A percentile compares a stretch with the other conserved stretches of the same genome.
phyloP scores from a whole-genome alignment of 768 basidiomycete species.

The Amyloporia xantha region DNA sequence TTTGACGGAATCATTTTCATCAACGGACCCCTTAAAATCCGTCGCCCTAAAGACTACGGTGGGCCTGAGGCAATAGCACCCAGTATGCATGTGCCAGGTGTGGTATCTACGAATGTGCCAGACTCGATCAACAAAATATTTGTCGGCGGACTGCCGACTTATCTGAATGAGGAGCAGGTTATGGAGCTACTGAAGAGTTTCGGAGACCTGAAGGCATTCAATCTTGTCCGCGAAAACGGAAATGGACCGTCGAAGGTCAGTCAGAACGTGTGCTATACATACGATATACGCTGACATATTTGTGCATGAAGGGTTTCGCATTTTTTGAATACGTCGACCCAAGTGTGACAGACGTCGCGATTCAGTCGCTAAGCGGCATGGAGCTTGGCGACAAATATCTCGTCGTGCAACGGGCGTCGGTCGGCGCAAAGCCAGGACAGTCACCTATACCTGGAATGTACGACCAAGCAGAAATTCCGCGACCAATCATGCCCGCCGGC shows the following conservation, averaged over 20 bases:
- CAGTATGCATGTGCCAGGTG: conserved; percentile 85
- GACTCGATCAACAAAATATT: conserved; percentile 98
- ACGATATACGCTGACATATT: no score
- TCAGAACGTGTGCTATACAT: conserved; percentile 4
- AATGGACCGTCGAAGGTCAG: conserved; percentile 82
- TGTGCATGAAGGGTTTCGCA: background rate
- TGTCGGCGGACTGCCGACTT: conserved; percentile 90
- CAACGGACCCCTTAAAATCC: conserved; percentile 93
- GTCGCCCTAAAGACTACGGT: conserved; percentile 95
- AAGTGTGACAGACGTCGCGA: no score
- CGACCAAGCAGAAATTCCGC: conserved; percentile 77
- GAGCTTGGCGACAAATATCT: conserved; percentile 90
- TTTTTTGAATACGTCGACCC: no score
- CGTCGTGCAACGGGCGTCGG: conserved; percentile 94
- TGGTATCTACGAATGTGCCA: conserved; percentile 94
- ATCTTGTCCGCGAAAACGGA: conserved; percentile 91
- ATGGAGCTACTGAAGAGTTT: conserved; percentile 97
- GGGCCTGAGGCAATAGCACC: conserved; percentile 59
- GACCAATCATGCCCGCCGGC: conserved; percentile 83
- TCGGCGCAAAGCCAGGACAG: conserved; percentile 79
- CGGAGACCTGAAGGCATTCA: conserved; percentile 96
- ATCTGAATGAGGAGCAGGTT: conserved; percentile 97
- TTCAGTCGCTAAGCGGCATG: no score
- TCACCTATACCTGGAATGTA: conserved; percentile 58
- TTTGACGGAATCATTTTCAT: conserved; percentile 97